A percentile compares a stretch with the other conserved stretches of the same genome.
phyloP scores from a whole-genome alignment of 805 yeast genomes.

The Kazachstania martiniae region DNA sequence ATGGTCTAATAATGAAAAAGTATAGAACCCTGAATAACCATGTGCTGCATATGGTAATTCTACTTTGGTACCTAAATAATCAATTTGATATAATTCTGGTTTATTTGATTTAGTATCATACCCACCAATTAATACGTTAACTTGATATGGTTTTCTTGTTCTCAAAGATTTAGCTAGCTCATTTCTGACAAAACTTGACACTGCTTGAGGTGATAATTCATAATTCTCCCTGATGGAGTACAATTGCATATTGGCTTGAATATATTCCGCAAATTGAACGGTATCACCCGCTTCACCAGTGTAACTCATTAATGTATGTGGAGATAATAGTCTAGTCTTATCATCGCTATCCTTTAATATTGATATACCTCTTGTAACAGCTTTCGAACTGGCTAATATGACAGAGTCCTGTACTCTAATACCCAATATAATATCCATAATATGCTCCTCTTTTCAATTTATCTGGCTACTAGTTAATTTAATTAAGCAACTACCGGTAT shows the following conservation, averaged over 20 bases:
- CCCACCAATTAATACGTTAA: slow-evolving; percentile 82
- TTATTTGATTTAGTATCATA: slow-evolving; percentile 43
- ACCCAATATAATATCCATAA: slow-evolving; percentile 87
- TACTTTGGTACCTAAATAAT: slow-evolving; percentile 85
- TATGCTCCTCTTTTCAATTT: not conserved
- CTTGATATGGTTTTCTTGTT: slow-evolving; percentile 94
- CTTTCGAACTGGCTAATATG: slow-evolving; percentile 87
- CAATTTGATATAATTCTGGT: slow-evolving; percentile 79
- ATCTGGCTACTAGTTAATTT: not conserved
- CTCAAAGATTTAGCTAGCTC: slow-evolving; percentile 81
- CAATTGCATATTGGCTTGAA: slow-evolving; percentile 85
- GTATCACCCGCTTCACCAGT: slow-evolving; percentile 97
- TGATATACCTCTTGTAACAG: slow-evolving; percentile 84
- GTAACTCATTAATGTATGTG: slow-evolving; percentile 73
- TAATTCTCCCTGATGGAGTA: slow-evolving; percentile 75
- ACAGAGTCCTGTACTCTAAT: slow-evolving; percentile 73
- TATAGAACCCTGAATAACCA: slow-evolving; percentile 96
- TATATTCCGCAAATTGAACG: slow-evolving; percentile 86
- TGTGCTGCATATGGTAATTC: slow-evolving; percentile 95
- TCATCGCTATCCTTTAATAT: slow-evolving; percentile 69
- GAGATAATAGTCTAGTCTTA: slow-evolving; percentile 65
- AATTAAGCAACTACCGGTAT: not conserved
- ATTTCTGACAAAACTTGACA: slow-evolving; percentile 79
- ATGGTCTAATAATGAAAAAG: slow-evolving; percentile 80
- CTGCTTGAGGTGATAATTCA: slow-evolving; percentile 76